phyloP scores from a whole-genome alignment of 495 filamentous ascomycete genomes.

The Beverwykella pulmonaria region DNA sequence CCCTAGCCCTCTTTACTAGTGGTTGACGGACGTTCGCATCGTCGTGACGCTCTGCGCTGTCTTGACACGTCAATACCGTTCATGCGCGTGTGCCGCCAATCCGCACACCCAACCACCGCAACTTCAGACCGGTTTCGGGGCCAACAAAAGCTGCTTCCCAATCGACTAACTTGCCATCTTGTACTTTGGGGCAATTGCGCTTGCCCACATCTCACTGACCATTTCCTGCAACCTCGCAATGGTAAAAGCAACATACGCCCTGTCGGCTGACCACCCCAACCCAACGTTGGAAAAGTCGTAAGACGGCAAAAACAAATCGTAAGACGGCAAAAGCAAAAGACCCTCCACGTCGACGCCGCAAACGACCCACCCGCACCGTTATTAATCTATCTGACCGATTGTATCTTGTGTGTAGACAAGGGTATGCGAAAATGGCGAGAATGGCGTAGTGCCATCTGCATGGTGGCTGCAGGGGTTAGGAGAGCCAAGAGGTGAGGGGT shows the following conservation, averaged over 20 bases:
- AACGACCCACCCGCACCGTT: conserved; percentile 8
- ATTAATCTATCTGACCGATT: conserved; percentile 17
- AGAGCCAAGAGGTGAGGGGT: not conserved
- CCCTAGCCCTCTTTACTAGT: not conserved
- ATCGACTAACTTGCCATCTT: no score
- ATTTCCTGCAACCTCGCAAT: no score
- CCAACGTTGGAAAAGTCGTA: no score
- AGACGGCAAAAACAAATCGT: no score
- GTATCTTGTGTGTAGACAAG: no score
- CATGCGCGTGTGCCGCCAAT: conserved; percentile 10
- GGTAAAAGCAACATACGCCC: no score
- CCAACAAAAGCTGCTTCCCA: not conserved
- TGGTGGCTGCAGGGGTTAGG: conserved; percentile 5
- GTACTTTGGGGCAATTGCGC: no score
- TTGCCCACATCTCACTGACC: no score
- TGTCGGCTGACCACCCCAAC: no score
- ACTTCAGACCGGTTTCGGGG: not conserved
- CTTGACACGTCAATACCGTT: conserved; percentile 31
- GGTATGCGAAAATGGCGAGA: no score
- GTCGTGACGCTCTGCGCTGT: conserved; percentile 11
- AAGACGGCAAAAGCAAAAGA: not conserved
- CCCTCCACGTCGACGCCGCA: not conserved
- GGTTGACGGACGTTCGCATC: not conserved
- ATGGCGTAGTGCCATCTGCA: not conserved
- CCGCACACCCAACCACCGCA: not conserved